A percentile compares a stretch with the other conserved stretches of the same genome.
These are phyloP conservation scores for Lycium ferocissimum DNA, from an alignment of 257 asterid genomes.

Conservation along the genomic window DNA sequence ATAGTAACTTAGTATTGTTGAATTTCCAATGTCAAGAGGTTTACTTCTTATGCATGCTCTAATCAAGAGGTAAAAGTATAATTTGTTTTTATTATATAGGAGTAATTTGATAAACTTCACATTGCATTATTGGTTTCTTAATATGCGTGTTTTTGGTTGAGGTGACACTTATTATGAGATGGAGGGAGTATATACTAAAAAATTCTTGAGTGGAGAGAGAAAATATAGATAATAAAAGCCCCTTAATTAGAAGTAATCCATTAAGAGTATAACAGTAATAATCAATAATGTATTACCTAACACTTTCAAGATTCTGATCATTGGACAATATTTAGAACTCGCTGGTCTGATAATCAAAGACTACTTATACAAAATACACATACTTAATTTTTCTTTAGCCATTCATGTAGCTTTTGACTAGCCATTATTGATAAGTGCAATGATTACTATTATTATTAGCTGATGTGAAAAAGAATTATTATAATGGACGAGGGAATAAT, in stretches of 20 bases:
- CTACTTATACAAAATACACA: background rate
- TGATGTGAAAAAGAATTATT: background rate
- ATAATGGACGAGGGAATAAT: background rate
- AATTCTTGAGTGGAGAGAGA: background rate
- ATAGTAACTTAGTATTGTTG: too few relatives aligned
- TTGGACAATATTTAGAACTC: background rate
- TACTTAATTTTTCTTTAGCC: background rate
- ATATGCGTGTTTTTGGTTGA: too few relatives aligned
- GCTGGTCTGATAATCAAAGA: background rate
- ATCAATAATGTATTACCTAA: background rate
- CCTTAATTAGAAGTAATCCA: background rate
- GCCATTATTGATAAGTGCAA: background rate
- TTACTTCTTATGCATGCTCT: too few relatives aligned
- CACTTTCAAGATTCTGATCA: background rate
- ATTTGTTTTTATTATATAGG: too few relatives aligned
- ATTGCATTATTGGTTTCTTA: too few relatives aligned
- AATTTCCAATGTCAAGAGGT: too few relatives aligned
- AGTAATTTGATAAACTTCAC: too few relatives aligned
- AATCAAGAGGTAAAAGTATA: too few relatives aligned
- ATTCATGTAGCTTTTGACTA: background rate
- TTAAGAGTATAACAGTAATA: background rate
- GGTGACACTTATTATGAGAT: too few relatives aligned
- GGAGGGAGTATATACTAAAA: background rate
- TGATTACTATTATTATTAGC: background rate
- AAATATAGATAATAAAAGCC: background rate